Evolutionary conservation across 192 early-diverging fungal genomes (phyloP).

Genomic region (Dissophora globulifera): DNA sequence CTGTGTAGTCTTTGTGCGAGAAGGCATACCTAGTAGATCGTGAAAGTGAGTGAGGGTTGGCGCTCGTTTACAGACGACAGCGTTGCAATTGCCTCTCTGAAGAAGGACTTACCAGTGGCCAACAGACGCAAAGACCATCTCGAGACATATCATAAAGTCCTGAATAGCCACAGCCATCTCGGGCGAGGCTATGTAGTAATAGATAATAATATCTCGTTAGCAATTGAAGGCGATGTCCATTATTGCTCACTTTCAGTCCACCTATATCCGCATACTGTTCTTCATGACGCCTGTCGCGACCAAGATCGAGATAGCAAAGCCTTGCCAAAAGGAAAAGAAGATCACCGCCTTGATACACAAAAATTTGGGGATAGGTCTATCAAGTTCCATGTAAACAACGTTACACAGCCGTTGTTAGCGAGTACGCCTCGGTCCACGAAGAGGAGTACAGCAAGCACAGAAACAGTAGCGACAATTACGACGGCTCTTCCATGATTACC

Average conservation of each 20-base stretch:
- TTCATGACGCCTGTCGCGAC: slow-evolving; percentile 78
- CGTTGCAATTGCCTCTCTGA: too few species aligned
- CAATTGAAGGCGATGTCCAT: neutral
- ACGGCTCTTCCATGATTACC: too few species aligned
- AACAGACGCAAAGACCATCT: slow-evolving; percentile 84
- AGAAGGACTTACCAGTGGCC: slow-evolving; percentile 73
- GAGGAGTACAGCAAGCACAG: too few species aligned
- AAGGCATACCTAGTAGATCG: slow-evolving; percentile 79
- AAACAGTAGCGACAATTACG: too few species aligned
- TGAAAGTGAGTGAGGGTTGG: too few species aligned
- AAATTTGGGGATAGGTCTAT: slow-evolving; percentile 92
- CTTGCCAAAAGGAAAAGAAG: slow-evolving; percentile 95
- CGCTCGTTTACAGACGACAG: too few species aligned
- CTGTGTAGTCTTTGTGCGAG: slow-evolving; percentile 81
- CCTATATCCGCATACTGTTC: slow-evolving; percentile 62
- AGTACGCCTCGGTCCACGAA: too few species aligned
- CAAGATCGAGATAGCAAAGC: slow-evolving; percentile 84
- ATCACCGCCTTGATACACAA: slow-evolving; percentile 92
- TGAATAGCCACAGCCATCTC: slow-evolving; percentile 76
- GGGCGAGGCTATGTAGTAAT: slow-evolving; percentile 22
- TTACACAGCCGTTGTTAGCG: too few species aligned
- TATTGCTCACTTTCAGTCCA: too few species aligned
- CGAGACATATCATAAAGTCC: slow-evolving; percentile 90
- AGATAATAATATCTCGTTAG: slow-evolving; percentile 13
- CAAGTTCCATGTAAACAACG: neutral